Evolutionary conservation across 1,284 basidiomycete species (phyloP).

Genomic region (Naganishia sp.): DNA sequence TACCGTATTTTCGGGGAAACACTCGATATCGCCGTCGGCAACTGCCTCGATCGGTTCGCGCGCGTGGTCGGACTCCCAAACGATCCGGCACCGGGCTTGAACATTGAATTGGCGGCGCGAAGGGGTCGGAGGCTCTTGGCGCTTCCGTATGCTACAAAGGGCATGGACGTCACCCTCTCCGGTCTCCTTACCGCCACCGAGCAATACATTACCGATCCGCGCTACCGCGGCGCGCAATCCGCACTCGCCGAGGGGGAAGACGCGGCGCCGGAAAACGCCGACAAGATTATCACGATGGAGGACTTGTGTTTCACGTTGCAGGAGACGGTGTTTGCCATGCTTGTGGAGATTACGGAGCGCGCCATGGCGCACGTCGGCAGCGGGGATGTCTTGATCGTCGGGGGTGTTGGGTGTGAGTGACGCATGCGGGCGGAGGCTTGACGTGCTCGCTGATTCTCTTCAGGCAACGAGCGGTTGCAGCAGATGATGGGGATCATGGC

Average conservation of each 20-base stretch:
- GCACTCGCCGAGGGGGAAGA: constrained; percentile 41
- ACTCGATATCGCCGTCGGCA: constrained; percentile 97
- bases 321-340: constrained; percentile 97
- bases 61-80: constrained; percentile 94
- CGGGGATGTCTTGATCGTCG: constrained; percentile 94
- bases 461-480: constrained; percentile 88
- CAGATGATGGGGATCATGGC: constrained; percentile 99
- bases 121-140: constrained; percentile 71
- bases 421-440: neutral
- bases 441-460: neutral
- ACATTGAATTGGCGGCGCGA: constrained; percentile 95
- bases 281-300: constrained; percentile 82
- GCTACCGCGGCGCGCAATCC: constrained; percentile 27
- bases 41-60: constrained; percentile 96
- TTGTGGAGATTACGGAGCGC: constrained; percentile 98
- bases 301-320: constrained; percentile 97
- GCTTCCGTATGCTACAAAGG: constrained; percentile 95
- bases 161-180: constrained; percentile 96
- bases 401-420: constrained; percentile 92
- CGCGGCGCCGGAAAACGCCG: constrained; percentile 51
- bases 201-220: constrained; percentile 77
- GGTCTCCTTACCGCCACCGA: constrained; percentile 88
- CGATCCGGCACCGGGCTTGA: constrained; percentile 96
- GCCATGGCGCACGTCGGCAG: constrained; percentile 99
- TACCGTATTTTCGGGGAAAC: constrained; percentile 99